phyloP scores from a whole-genome alignment of 108 stramenopile genomes.

The Seminavis robusta region DNA sequence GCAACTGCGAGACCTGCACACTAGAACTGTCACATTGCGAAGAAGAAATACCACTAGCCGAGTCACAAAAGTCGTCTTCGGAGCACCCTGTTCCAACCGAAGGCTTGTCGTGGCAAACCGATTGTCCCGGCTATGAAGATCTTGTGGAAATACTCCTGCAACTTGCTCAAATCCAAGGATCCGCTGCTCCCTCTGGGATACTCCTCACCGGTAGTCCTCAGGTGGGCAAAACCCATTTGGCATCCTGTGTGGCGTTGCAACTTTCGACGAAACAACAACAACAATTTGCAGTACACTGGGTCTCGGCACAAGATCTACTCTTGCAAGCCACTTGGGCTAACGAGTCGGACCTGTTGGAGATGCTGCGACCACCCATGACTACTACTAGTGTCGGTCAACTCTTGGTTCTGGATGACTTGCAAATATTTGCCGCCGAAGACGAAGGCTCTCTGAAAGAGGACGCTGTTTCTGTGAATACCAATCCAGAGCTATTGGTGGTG shows the following conservation, averaged over 20 bases:
- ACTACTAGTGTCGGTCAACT: constrained; percentile 9
- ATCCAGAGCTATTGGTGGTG: constrained; percentile 48
- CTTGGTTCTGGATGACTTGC: constrained; percentile 70
- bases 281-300: constrained; percentile 5
- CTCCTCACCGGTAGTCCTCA: constrained; percentile 71
- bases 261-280: neutral
- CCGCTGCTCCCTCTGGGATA: constrained; percentile 51
- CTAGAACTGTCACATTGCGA: no score
- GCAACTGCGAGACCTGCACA: no score
- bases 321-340: constrained; percentile 36
- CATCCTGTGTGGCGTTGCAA: constrained; percentile 19
- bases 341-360: constrained; percentile 35
- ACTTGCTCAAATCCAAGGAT: constrained; percentile 9
- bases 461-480: constrained; percentile 24
- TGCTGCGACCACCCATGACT: constrained; percentile 7
- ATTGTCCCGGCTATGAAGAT: constrained; percentile 64
- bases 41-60: no score
- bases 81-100: no score
- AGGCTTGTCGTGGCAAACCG: no score
- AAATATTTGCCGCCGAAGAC: constrained; percentile 40
- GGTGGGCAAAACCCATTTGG: constrained; percentile 79
- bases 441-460: constrained; percentile 26
- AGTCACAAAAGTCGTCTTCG: no score
- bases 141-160: constrained; percentile 18
- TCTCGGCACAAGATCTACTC: constrained; percentile 34